Percentiles rank a stretch among this genome's conserved stretches.
phyloP scores from a whole-genome alignment of 352 stramenopile species.

The Bremia lactucae region DNA sequence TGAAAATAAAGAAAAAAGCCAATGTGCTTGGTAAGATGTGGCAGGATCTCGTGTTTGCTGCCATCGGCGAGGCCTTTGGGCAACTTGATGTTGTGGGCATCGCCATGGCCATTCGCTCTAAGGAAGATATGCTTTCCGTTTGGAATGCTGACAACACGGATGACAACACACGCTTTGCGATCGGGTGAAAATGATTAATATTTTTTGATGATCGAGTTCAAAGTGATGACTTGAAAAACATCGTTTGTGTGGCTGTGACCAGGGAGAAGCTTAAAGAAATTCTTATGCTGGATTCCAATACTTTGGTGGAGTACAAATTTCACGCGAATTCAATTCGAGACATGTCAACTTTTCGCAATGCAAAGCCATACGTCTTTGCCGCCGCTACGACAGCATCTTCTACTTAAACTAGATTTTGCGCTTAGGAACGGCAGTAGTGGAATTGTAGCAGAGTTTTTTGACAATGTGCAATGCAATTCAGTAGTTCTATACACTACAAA shows the following conservation, averaged over 20 bases:
- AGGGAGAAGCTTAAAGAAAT: conserved; percentile 91
- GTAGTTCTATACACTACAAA: neutral
- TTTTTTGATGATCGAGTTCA: too few species aligned
- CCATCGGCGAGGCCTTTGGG: conserved; percentile 87
- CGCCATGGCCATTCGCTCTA: conserved; percentile 88
- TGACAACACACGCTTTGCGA: conserved; percentile 73
- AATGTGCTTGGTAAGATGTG: conserved; percentile 92
- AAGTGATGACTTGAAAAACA: conserved; percentile 6
- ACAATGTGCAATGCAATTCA: too few species aligned
- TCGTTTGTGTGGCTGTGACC: neutral
- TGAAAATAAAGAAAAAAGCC: conserved; percentile 92
- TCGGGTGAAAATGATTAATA: conserved; percentile 60
- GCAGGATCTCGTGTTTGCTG: conserved; percentile 89
- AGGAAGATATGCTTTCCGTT: conserved; percentile 90
- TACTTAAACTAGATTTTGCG: conserved; percentile 34
- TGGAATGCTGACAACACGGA: conserved; percentile 91
- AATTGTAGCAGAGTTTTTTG: too few species aligned
- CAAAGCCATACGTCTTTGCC: conserved; percentile 87
- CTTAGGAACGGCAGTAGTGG: too few species aligned
- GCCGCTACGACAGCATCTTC: conserved; percentile 32
- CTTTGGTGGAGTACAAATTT: conserved; percentile 93
- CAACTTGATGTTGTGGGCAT: conserved; percentile 88
- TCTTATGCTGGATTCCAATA: conserved; percentile 89
- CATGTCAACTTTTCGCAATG: conserved; percentile 90
- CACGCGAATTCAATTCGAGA: conserved; percentile 88